Conservation (phyloP, 306 rosid genomes). For the Pachyrhizus erosus region DNA sequence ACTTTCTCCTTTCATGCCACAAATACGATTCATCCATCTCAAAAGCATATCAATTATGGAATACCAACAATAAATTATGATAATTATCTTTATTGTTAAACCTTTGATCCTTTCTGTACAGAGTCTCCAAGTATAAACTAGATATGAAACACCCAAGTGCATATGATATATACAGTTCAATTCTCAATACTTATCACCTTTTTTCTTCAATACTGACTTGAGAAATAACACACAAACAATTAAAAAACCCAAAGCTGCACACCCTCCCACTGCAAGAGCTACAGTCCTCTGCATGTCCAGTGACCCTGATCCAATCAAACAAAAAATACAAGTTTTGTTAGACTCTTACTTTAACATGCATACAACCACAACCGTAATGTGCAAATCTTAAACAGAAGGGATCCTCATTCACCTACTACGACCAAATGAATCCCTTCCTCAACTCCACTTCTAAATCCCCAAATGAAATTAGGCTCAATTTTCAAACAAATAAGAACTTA, state of each 20-base stretch:
- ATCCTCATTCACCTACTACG: neutral
- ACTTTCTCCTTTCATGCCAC: neutral
- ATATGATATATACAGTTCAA: neutral
- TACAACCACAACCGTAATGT: neutral
- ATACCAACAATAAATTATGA: neutral
- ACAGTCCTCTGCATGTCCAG: constrained; percentile 57
- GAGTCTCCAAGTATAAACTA: neutral
- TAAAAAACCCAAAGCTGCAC: constrained; percentile 26
- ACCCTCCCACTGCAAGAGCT: constrained; percentile 69
- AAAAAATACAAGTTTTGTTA: neutral
- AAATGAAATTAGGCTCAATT: neutral
- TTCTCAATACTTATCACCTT: neutral
- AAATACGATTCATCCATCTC: neutral
- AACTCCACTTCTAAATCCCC: neutral
- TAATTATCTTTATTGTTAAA: neutral
- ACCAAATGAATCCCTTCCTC: neutral
- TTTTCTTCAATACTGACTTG: constrained; percentile 12
- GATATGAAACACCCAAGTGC: neutral
- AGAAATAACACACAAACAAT: neutral
- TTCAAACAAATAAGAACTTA: neutral
- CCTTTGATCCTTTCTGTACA: neutral
- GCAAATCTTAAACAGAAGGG: neutral
- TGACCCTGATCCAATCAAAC: constrained; percentile 45
- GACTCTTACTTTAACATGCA: neutral
- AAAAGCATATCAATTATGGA: neutral